Evolutionary conservation across 257 asterid genomes (phyloP).

Genomic region (Linderniella brevidens): DNA sequence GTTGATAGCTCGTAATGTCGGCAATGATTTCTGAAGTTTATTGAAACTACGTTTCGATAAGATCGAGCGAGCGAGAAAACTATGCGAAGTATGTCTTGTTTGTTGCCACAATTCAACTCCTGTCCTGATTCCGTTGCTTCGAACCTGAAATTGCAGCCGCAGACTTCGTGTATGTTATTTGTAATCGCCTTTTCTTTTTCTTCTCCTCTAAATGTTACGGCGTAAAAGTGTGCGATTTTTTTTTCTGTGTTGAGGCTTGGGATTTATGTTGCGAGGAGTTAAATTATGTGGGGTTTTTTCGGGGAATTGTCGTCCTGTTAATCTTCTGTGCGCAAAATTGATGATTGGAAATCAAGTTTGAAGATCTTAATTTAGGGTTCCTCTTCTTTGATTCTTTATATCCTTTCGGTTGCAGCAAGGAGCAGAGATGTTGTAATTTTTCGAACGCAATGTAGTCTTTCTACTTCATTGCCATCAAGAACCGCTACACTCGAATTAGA

Average conservation of each 20-base stretch:
- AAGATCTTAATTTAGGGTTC: constrained; percentile 7
- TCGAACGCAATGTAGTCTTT: constrained; percentile 56
- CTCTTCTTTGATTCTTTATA: constrained; percentile 11
- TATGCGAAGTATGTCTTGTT: constrained; percentile 58
- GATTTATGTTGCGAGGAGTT: too few species aligned
- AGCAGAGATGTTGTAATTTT: constrained; percentile 32
- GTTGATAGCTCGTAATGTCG: too few species aligned
- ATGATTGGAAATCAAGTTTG: not conserved
- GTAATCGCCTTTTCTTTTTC: too few species aligned
- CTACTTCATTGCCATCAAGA: constrained; percentile 39
- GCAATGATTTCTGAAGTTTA: too few species aligned
- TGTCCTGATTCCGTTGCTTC: constrained; percentile 67
- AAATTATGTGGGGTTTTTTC: too few species aligned
- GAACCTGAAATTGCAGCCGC: constrained; percentile 39
- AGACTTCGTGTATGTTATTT: constrained; percentile 8
- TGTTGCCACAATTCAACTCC: constrained; percentile 89
- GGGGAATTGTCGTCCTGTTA: too few species aligned
- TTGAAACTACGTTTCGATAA: too few species aligned
- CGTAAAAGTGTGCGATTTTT: not conserved
- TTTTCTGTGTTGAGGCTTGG: too few species aligned
- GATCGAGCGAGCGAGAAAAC: too few species aligned
- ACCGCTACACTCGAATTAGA: constrained; percentile 46
- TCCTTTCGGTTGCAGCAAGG: constrained; percentile 42
- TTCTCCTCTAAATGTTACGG: not conserved
- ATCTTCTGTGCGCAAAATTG: not conserved